Evolutionary conservation across 2,329 filamentous ascomycete species (phyloP).

Genomic region (Dryadomyces quercivorus): DNA sequence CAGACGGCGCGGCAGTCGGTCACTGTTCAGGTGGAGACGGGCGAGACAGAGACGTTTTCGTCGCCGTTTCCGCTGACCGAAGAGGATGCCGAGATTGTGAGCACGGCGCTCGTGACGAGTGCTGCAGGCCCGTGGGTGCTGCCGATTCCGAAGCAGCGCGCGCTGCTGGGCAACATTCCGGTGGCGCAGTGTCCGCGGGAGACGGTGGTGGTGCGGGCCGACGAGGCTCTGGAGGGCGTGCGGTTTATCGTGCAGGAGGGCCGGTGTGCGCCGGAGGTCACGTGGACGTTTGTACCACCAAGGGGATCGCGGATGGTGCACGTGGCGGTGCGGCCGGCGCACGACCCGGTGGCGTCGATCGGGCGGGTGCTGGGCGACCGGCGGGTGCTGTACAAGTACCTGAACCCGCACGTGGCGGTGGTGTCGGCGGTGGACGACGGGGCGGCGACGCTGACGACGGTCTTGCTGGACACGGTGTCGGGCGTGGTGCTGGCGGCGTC

Average conservation of each 20-base stretch:
- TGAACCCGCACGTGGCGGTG: constrained; percentile 77
- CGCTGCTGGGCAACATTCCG: constrained; percentile 23
- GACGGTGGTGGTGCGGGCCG: constrained; percentile 39
- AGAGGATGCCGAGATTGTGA: constrained; percentile 18
- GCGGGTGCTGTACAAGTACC: constrained; percentile 92
- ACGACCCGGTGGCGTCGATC: constrained; percentile 88
- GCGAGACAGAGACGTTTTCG: constrained; percentile 28
- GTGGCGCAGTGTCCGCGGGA: constrained; percentile 35
- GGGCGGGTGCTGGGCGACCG: constrained; percentile 86
- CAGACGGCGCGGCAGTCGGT: constrained; percentile 47
- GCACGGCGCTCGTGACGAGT: constrained; percentile 40
- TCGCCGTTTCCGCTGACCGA: constrained; percentile 8
- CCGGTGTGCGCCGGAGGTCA: constrained; percentile 30
- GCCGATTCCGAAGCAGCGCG: constrained; percentile 12
- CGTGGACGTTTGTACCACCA: constrained; percentile 65
- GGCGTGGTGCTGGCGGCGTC: constrained; percentile 66
- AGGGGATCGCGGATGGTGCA: constrained; percentile 54
- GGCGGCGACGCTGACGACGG: constrained; percentile 50
- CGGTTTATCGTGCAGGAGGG: constrained; percentile 32
- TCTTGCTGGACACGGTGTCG: constrained; percentile 76
- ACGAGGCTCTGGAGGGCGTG: constrained; percentile 39
- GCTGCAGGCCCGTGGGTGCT: constrained; percentile 40
- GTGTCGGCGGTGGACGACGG: constrained; percentile 55
- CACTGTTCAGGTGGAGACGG: constrained; percentile 39
- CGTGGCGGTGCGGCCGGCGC: constrained; percentile 54